Base-by-base conservation (phyloP, 2,329 filamentous ascomycete species). In the Bipolaris gigantea region DNA sequence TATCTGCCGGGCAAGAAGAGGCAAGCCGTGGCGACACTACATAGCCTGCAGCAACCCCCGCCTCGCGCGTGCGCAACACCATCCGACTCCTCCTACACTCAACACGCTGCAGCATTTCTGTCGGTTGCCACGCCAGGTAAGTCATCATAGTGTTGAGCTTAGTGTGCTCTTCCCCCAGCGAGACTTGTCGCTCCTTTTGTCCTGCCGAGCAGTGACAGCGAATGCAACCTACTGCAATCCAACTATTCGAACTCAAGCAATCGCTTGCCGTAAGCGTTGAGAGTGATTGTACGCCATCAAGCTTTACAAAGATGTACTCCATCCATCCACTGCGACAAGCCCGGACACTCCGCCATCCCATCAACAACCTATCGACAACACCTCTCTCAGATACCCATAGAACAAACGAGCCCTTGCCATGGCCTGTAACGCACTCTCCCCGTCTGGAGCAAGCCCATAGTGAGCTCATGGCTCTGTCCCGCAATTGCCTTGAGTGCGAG, bases 11-110 rank as follows among this genome's bases (percentile, higher is more conserved):
- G 11, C 49, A 27, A 30, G 48, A 59, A 21, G 40, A 52, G 50
- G 49, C 50, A 49, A 57, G 50, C 41, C 45, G 46, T 46, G 19
- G 40, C 48, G 41, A 34, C 44, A 55, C 60, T 66, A 64, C 63
- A 61, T 62, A 66, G 55, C 44, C 53, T 53, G 45, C 56, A 45
- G 45, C 48, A 39, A 64, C 65, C 64, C 27, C 65, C 65, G 59
- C 65, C 54, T 61, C 63, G 64, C 65, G 64, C 58, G 55, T 55
- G 52, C 58, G 44, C 44, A 43, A 39, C 36, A 42, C 23, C 42
- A 45, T 46, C 49, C 46, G 25, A 51, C 35, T 30, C 25, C 36
- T 50, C 36, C 42, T 41, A 33, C 48, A 27, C 33, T 49, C 38
- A n/a, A 47, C 35, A 4, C 18, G 25, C 33, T 15, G 42, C 51